Evolutionary conservation across 768 basidiomycete genomes (phyloP).

Genomic region (Termitomyces sp.): DNA sequence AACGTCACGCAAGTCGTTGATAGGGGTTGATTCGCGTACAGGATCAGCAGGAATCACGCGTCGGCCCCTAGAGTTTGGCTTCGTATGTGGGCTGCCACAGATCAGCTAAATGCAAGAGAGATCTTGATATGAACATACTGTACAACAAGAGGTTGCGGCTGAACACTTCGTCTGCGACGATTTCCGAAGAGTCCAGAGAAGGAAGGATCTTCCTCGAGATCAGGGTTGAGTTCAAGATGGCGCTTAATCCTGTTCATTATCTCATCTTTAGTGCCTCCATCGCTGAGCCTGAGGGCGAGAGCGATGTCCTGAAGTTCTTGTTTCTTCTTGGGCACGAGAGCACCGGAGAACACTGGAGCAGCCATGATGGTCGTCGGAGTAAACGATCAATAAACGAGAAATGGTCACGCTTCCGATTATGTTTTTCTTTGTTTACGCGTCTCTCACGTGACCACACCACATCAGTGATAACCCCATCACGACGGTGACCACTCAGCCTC

Average conservation of each 20-base stretch:
- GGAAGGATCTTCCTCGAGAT: constrained; percentile 48
- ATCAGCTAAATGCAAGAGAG: background rate
- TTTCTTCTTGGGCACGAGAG: constrained; percentile 64
- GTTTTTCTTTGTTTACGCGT: constrained; percentile 20
- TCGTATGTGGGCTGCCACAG: constrained; percentile 5
- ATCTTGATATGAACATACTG: background rate
- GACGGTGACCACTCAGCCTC: constrained; percentile 4
- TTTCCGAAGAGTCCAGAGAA: constrained; percentile 51
- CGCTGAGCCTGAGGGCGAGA: constrained; percentile 41
- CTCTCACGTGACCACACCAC: constrained; percentile 22
- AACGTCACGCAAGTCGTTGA: constrained; percentile 43
- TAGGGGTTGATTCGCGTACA: constrained; percentile 42
- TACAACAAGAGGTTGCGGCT: constrained; percentile 22
- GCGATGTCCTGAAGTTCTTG: constrained; percentile 61
- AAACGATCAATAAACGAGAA: constrained; percentile 17
- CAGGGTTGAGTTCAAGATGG: constrained; percentile 52
- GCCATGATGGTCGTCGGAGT: constrained; percentile 34
- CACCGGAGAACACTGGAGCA: constrained; percentile 39
- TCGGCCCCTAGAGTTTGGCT: constrained; percentile 12
- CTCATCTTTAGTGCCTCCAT: constrained; percentile 59
- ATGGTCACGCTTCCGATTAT: constrained; percentile 17
- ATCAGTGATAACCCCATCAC: background rate
- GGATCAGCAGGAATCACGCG: constrained; percentile 30
- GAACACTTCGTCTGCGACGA: constrained; percentile 37
- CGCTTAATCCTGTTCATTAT: constrained; percentile 55